A percentile compares a stretch with the other conserved stretches of the same genome.
These are phyloP conservation scores for slime mould (Dictyostelium discoideum) DNA, from an alignment of 78 protist species.

Conservation along the genomic window DNA sequence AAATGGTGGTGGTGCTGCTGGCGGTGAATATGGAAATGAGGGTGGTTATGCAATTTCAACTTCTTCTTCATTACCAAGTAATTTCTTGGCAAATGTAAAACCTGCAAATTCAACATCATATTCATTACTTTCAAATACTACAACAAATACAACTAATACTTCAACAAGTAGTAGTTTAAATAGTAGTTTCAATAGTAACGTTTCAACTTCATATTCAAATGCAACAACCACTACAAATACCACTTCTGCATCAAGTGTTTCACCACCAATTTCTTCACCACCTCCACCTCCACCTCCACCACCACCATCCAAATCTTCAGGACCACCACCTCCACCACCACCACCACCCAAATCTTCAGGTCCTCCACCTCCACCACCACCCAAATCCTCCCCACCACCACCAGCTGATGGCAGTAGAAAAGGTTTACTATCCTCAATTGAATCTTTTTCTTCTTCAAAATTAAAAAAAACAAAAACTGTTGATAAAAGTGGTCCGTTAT, in stretches of 20 bases:
- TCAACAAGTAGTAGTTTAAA: neutral
- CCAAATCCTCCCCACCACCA: neutral
- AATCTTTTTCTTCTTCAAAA: conserved; percentile 14
- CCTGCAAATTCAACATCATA: neutral
- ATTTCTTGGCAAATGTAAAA: neutral
- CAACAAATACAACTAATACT: neutral
- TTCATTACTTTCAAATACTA: neutral
- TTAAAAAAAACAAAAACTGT: conserved; percentile 46
- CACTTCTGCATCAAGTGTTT: neutral
- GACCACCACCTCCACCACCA: neutral
- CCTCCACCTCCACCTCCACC: conserved; percentile 35
- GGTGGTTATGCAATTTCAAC: neutral
- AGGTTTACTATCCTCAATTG: conserved; percentile 40
- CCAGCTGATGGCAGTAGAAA: neutral
- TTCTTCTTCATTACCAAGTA: neutral
- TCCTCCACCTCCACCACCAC: neutral
- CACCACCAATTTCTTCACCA: neutral
- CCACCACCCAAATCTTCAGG: conserved; percentile 40
- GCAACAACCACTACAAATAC: neutral
- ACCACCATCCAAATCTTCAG: neutral
- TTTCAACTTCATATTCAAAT: neutral
- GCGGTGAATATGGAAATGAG: neutral
- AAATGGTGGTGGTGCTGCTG: neutral
- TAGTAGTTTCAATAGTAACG: neutral
- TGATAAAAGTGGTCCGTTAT: conserved; percentile 45